Base-by-base conservation (phyloP, 2,329 filamentous ascomycete genomes). In the Xylaria sp. region DNA sequence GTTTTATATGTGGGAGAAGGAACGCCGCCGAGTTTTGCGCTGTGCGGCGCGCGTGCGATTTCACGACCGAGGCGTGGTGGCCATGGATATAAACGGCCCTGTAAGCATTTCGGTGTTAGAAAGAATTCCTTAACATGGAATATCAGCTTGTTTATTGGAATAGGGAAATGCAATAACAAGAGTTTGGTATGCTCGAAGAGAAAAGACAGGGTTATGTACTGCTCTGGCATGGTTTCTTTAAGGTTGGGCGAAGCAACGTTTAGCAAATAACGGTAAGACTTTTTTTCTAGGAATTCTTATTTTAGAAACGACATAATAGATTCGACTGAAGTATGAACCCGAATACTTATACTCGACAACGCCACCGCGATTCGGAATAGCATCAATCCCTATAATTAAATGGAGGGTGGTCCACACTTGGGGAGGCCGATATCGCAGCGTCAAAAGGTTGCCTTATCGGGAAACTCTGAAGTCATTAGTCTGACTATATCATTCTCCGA, bases 1-100 rank as follows among this genome's bases (percentile, higher is more conserved):
- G 58, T 72, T 72, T 13, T 80, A 83, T 72, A 59, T 79, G 75
- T 10, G 77, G 77, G 2, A 82, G 71, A 1, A 83, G 75, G 67
- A 72, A 74, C 28, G 68, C 70, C 10, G 71, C 70, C 18, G 70
- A 72, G 63, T 74, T 69, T 13, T 69, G 45, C 10, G 71, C 72
- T n/a, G 72, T 74, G 20, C 72, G 72, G 23, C 68, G 71, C 18
- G 68, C 71, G 23, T 74, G 72, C 5, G 63, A 63, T n/a, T 59
- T 64, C 20, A 72, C 70, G 6, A 73, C 71, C 18, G 71, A 72
- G 46, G 70, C 52, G 57, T 74, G 70, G 59, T 74, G 70, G n/a
- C 72, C 72, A 59, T 68, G 66, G 10, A 30, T 39, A 53, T 68
- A 68, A 41, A 30, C 36, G 39, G 61, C 61, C 52, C 66, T 68